Percentiles rank a stretch among this genome's conserved stretches.
These are phyloP conservation scores for Fusarium sp. DNA, from an alignment of 2,329 filamentous ascomycete species.

Conservation along the genomic window DNA sequence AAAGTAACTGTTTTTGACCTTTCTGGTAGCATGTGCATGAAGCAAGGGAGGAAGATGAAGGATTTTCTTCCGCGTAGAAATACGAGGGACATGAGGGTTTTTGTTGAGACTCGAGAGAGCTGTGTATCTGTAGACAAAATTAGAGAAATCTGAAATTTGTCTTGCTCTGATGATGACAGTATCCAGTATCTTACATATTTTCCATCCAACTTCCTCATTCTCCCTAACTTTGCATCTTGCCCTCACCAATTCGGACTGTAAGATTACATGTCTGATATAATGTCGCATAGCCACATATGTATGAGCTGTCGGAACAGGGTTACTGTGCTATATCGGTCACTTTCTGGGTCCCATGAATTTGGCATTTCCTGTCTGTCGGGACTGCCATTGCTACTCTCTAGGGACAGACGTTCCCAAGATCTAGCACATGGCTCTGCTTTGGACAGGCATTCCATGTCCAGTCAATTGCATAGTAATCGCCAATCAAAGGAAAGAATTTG, in stretches of 20 bases:
- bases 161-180: background rate
- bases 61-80: slow-evolving; percentile 1
- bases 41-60: slow-evolving; percentile 25
- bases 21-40: slow-evolving; percentile 22
- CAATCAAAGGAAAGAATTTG: background rate
- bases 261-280: slow-evolving; percentile 5
- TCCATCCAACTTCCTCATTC: background rate
- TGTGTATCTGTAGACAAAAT: background rate
- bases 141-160: background rate
- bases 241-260: background rate
- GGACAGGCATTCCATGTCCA: slow-evolving; percentile 5
- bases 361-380: slow-evolving; percentile 15
- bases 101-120: slow-evolving; percentile 13
- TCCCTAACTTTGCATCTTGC: background rate
- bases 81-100: background rate
- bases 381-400: background rate
- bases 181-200: background rate
- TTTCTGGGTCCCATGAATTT: slow-evolving; percentile 21
- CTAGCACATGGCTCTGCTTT: slow-evolving; percentile 17
- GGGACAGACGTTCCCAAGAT: slow-evolving; percentile 21
- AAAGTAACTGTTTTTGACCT: background rate
- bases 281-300: background rate
- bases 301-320: slow-evolving; percentile 14
- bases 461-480: background rate
- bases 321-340: background rate